phyloP scores from a whole-genome alignment of 2,329 filamentous ascomycete genomes.

The Fusarium beomiforme region DNA sequence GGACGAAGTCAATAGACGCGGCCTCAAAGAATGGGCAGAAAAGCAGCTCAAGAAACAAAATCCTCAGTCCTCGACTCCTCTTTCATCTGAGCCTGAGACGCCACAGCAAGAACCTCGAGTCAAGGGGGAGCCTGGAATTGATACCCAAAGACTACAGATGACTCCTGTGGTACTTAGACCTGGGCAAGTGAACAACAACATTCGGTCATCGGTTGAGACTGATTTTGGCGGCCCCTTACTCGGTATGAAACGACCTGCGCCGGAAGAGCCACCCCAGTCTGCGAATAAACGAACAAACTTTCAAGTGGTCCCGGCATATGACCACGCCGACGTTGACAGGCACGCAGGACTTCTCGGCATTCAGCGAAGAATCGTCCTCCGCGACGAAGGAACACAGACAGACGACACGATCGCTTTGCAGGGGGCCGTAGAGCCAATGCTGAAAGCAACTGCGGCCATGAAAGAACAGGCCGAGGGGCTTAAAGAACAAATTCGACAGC shows the following conservation, averaged over 20 bases:
- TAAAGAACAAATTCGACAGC: background rate
- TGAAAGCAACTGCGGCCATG: background rate
- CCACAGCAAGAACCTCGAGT: background rate
- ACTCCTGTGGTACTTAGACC: accelerated
- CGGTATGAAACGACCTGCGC: background rate
- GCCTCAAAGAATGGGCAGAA: conserved; percentile 3
- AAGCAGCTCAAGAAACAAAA: background rate
- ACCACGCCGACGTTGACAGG: background rate
- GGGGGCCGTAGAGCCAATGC: background rate
- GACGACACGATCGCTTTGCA: background rate
- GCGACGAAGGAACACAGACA: conserved; percentile 7
- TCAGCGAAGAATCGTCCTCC: background rate
- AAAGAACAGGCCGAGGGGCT: background rate
- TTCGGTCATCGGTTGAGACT: conserved; percentile 2
- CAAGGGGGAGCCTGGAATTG: background rate
- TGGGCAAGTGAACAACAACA: accelerated
- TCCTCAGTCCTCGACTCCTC: background rate
- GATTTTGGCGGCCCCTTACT: no score
- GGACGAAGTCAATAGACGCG: background rate
- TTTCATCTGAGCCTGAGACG: background rate
- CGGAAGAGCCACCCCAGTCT: background rate
- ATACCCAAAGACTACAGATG: background rate
- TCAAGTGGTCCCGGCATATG: background rate
- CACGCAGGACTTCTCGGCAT: background rate
- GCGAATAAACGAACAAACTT: background rate